Percentiles rank a stretch among this genome's conserved stretches.
These are phyloP conservation scores for Hypoxylon cercidicola DNA, from an alignment of 495 filamentous ascomycete genomes.

Conservation along the genomic window DNA sequence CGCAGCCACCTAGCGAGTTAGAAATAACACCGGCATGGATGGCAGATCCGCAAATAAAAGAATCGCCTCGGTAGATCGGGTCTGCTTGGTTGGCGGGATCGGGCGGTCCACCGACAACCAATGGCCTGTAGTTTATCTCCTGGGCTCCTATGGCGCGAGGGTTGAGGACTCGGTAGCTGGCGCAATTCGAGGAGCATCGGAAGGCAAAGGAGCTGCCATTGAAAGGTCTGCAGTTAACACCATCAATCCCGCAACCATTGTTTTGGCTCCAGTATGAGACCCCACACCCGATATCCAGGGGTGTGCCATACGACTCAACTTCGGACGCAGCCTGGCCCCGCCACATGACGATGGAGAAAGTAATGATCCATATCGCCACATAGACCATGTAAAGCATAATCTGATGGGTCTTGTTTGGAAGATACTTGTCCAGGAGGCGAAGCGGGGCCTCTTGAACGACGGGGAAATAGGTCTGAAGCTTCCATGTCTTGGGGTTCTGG, in stretches of 20 bases:
- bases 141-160: constrained; percentile 79
- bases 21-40: constrained; percentile 81
- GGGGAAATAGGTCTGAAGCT: constrained; percentile 76
- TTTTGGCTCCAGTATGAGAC: constrained; percentile 71
- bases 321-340: constrained; percentile 70
- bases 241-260: constrained; percentile 82
- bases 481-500: constrained; percentile 67
- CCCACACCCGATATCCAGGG: constrained; percentile 74
- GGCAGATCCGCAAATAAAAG: constrained; percentile 82
- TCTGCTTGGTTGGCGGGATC: constrained; percentile 53
- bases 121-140: constrained; percentile 72
- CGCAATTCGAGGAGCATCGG: constrained; percentile 82
- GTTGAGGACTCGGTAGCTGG: constrained; percentile 70
- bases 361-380: constrained; percentile 76
- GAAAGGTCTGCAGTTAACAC: constrained; percentile 84
- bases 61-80: constrained; percentile 80
- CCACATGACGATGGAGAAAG: constrained; percentile 74
- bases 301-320: constrained; percentile 74
- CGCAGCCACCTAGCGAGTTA: constrained; percentile 78
- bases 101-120: constrained; percentile 79
- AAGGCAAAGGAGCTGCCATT: constrained; percentile 74
- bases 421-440: constrained; percentile 66
- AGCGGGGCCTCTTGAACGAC: constrained; percentile 74
- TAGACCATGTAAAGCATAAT: constrained; percentile 67
- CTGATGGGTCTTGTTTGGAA: constrained; percentile 72